phyloP scores from a whole-genome alignment of 331 rosid genomes.

The Quercus tomentella region DNA sequence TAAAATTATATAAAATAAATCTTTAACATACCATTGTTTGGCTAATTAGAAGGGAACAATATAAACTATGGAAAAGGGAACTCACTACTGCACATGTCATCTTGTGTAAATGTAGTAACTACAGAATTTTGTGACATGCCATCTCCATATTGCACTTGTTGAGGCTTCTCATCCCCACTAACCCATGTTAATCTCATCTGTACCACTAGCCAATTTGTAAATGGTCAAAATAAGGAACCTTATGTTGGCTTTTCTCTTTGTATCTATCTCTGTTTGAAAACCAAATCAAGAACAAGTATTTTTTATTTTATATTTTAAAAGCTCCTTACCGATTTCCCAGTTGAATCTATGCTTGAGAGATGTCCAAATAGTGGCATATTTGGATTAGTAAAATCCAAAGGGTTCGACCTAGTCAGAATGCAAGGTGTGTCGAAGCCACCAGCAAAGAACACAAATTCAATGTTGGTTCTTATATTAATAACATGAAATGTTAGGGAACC shows the following conservation, averaged over 20 bases:
- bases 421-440: slow-evolving; percentile 69
- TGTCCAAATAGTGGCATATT: slow-evolving; percentile 63
- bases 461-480: slow-evolving; percentile 76
- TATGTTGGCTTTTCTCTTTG: background rate
- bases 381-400: slow-evolving; percentile 58
- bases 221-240: background rate
- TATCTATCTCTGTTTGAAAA: background rate
- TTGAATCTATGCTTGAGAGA: slow-evolving; percentile 65
- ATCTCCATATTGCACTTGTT: slow-evolving; percentile 53
- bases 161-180: slow-evolving; percentile 70
- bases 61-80: background rate
- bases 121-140: slow-evolving; percentile 47
- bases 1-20: no score
- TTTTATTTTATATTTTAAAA: background rate
- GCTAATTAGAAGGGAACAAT: no score
- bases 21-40: no score
- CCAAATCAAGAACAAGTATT: background rate
- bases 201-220: background rate
- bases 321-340: slow-evolving; percentile 53
- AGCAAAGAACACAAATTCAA: slow-evolving; percentile 64
- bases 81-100: slow-evolving; percentile 82
- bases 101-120: slow-evolving; percentile 66
- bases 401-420: slow-evolving; percentile 39
- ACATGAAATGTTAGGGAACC: slow-evolving; percentile 72
- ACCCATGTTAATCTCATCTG: slow-evolving; percentile 92